Base-by-base conservation (phyloP, 2,329 filamentous ascomycete genomes). In the Phoma sp. region DNA sequence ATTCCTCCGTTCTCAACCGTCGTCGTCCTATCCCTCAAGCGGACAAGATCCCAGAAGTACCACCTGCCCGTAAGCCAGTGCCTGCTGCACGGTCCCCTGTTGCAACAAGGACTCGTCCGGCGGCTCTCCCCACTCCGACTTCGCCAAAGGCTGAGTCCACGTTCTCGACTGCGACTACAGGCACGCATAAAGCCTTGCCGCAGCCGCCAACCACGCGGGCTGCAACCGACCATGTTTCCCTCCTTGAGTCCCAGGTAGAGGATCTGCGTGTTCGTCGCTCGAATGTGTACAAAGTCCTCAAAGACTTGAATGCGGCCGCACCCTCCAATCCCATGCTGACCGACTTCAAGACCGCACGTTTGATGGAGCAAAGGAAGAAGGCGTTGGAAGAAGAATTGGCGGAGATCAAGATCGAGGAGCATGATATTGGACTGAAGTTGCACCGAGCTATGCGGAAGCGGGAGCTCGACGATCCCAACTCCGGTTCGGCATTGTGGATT, bases 381-480 rank as follows among this genome's bases (percentile, higher is more conserved):
- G 64, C 61, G 22, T 70, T 75, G 52, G 68, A 72, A 52, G 66
- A 68, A n/a, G 74, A 77, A 61, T 50, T 77, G 53, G 65, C 65
- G 11, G 72, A 76, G 51, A 70, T 77, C 35, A 67, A 63, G 57
- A 51, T 61, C 0, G 68, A 73, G 55, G 75, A 76, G 54, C 72
- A 77, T 56, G 75, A 77, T 38, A 62, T 76, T 6, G 75, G 75
- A 4, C 52, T 77, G 52, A 75, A 67, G 61, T 52, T 77, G 57
- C 74, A 76, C 64, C 62, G 75, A 14, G 74, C 74, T 54, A 70
- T 68, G 64, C 71, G 69, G 61, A 75, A 72, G 64, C 67, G 68
- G 57, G 75, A 77, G 57, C 60, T 61, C 43, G 73, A 73, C 10
- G 74, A 76, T 57, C 70, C 69, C 2, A 65, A 67, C 18, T 58